phyloP scores from a whole-genome alignment of 2,329 filamentous ascomycete genomes.

The Coccinonectria pachysandricola region DNA sequence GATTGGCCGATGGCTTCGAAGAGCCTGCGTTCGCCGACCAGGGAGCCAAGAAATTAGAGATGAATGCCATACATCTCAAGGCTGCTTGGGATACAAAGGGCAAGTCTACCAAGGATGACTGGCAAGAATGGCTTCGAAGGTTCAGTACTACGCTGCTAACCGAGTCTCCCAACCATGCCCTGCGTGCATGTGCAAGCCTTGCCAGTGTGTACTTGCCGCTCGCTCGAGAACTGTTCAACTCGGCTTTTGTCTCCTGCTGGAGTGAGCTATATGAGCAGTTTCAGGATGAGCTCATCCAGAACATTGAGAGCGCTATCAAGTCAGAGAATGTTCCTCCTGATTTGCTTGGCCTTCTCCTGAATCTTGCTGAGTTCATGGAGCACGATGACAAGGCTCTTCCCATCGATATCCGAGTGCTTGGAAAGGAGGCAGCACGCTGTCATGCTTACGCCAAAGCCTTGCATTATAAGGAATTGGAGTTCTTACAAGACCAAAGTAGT shows the following conservation, averaged over 20 bases:
- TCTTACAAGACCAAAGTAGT: constrained; percentile 92
- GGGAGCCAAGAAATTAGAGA: constrained; percentile 84
- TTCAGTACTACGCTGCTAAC: constrained; percentile 93
- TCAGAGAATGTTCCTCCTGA: constrained; percentile 95
- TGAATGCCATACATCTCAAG: constrained; percentile 96
- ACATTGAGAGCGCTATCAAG: constrained; percentile 90
- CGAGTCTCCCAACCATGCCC: constrained; percentile 90
- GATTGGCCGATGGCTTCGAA: constrained; percentile 67
- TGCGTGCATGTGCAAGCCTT: constrained; percentile 84
- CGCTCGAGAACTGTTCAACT: constrained; percentile 92
- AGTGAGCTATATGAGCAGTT: constrained; percentile 95
- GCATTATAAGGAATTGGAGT: constrained; percentile 98
- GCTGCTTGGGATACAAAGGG: constrained; percentile 94
- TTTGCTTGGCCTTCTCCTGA: constrained; percentile 84
- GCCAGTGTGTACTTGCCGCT: constrained; percentile 87
- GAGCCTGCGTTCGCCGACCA: constrained; percentile 77
- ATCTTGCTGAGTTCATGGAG: constrained; percentile 98
- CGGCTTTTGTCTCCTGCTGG: constrained; percentile 98
- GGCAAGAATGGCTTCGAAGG: constrained; percentile 96
- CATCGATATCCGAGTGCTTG: constrained; percentile 90
- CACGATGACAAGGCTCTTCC: constrained; percentile 97
- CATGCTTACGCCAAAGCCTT: constrained; percentile 97
- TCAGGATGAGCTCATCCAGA: constrained; percentile 89
- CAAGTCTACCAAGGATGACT: constrained; percentile 96
- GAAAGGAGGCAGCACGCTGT: constrained; percentile 89